Evolutionary conservation across 257 asterid species (phyloP).

Genomic region (Orobanche coerulescens): DNA sequence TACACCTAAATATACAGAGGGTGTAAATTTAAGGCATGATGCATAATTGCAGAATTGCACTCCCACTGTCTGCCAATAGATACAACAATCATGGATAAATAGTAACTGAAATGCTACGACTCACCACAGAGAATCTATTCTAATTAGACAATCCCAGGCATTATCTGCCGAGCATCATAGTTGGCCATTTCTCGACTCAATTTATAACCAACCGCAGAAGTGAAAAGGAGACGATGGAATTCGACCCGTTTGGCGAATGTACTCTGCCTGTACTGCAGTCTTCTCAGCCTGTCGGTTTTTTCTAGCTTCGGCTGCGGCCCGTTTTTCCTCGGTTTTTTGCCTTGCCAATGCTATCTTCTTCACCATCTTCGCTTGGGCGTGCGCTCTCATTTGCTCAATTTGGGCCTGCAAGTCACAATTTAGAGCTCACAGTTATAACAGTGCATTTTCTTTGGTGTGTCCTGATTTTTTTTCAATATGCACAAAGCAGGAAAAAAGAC

Average conservation of each 20-base stretch:
- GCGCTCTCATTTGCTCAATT: conserved; percentile 78
- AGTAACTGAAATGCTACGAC: conserved; percentile 5
- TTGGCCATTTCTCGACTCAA: conserved; percentile 1
- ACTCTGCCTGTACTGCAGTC: conserved; percentile 66
- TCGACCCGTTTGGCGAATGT: conserved; percentile 75
- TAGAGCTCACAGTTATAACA: background rate
- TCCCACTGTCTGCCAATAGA: conserved; percentile 16
- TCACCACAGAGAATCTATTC: conserved; percentile 9
- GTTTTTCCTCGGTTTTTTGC: conserved; percentile 76
- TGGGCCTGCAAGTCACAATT: conserved; percentile 33
- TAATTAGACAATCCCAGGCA: conserved; percentile 9
- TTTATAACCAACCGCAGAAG: conserved; percentile 82
- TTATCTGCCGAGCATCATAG: conserved; percentile 6
- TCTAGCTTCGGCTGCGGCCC: conserved; percentile 66
- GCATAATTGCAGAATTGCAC: conserved; percentile 23
- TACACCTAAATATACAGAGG: conserved; percentile 24
- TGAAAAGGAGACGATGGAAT: conserved; percentile 56
- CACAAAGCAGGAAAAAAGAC: background rate
- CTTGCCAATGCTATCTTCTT: conserved; percentile 83
- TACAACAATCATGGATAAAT: conserved; percentile 16
- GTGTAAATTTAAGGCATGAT: conserved; percentile 26
- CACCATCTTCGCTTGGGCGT: conserved; percentile 78
- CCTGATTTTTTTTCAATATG: background rate
- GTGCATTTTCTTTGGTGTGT: no score
- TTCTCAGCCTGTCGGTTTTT: conserved; percentile 58